Evolutionary conservation across 192 early-diverging fungal genomes (phyloP), one percentile per base, ranked within the genome.

Genomic region (Linnemannia zychae): DNA sequence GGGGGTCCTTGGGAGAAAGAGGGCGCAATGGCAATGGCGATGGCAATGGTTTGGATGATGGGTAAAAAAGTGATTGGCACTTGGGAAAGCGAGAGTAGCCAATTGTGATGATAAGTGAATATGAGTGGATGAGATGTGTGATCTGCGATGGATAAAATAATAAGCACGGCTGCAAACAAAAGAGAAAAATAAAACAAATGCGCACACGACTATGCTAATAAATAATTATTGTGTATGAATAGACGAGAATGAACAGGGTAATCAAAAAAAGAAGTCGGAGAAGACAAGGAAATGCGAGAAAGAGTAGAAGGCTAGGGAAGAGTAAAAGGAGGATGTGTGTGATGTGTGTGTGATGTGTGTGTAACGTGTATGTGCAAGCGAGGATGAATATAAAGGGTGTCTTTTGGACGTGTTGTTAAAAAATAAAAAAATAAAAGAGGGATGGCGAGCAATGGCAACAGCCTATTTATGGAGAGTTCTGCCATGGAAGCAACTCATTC

Each of bases 251-350:
- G n/a, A n/a, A n/a, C n/a, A n/a, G n/a, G n/a, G 15, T 20, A 67
- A 38, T 18, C 13, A 68, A 68, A 7, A 68, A 12, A n/a, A 38
- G 44, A 46, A 28, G 69, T 28, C 69, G 7, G 31, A 71, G 40
- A 46, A 46, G 69, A 71, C 46, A 46, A 46, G 44, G 44, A 71
- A 71, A 71, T 28, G 24, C 24, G 44, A 71, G 69, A 71, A 46
- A 20, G 40, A 46, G 28, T 48, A n/a, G 28, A 33, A 66, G 28
- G n/a, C n/a, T n/a, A n/a, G n/a, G 31, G n/a, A 70, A 40, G 44
- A 24, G 12, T 22, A 28, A 18, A 60, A 28, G 60, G 33, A 24
- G 28, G n/a, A 22, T 7, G 33, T 7, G n/a, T 7, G 33, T 6
- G 28, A 28, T 7, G 33, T 16, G 20, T 9, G 67, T 9, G 3